Evolutionary conservation across 148 eudicot genomes (phyloP).

Genomic region (Camellia japonica): DNA sequence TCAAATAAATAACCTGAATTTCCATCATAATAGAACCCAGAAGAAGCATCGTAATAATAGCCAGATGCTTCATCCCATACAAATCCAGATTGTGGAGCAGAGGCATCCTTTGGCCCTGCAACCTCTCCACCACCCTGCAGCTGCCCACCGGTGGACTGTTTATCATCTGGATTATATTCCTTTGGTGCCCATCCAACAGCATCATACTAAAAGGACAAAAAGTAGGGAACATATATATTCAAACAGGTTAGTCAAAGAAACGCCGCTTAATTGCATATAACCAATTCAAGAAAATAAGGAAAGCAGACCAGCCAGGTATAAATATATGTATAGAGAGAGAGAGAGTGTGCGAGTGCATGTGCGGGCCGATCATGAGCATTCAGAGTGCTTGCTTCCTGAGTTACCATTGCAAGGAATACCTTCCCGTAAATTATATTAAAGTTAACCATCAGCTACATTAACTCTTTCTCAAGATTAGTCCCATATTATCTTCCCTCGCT

Average conservation of each 20-base stretch:
- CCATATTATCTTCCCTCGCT: not conserved
- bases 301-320: too few relatives aligned
- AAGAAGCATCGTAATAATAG: conserved; percentile 90
- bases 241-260: not conserved
- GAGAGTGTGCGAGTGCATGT: too few relatives aligned
- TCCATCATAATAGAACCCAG: conserved; percentile 95
- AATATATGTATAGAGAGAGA: too few relatives aligned
- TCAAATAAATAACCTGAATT: conserved; percentile 62
- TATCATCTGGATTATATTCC: conserved; percentile 94
- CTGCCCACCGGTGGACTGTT: conserved; percentile 47
- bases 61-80: conserved; percentile 99
- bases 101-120: conserved; percentile 47
- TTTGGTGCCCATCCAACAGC: conserved; percentile 98
- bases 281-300: not conserved
- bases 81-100: conserved; percentile 91
- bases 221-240: not conserved
- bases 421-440: too few relatives aligned
- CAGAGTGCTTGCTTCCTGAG: too few relatives aligned
- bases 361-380: too few relatives aligned
- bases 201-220: conserved; percentile 59
- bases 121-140: conserved; percentile 47
- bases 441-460: not conserved
- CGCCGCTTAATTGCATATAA: not conserved
- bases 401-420: too few relatives aligned
- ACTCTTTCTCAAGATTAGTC: not conserved